Conservation (phyloP, 257 asterid species). For the Linderniella brevidens region DNA sequence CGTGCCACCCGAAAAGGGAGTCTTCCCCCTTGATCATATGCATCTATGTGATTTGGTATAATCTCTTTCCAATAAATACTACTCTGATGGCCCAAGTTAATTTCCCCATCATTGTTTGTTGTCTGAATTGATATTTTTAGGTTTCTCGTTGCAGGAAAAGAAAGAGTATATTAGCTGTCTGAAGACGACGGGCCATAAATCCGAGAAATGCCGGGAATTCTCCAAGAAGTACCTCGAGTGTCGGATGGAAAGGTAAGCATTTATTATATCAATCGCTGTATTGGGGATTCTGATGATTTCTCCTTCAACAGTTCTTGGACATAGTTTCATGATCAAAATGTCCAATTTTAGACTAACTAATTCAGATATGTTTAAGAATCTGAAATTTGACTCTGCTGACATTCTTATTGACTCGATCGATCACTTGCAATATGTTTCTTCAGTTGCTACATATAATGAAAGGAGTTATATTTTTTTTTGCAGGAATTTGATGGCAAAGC, state of each 20-base stretch:
- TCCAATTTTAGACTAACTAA: no score
- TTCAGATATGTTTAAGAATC: no score
- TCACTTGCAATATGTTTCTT: no score
- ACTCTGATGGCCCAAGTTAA: constrained; percentile 6
- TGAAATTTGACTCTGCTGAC: no score
- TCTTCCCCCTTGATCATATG: constrained; percentile 88
- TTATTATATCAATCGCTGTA: neutral
- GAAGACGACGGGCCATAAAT: constrained; percentile 56
- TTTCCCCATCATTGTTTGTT: constrained; percentile 9
- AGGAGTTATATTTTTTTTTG: constrained; percentile 7
- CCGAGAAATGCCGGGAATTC: constrained; percentile 63
- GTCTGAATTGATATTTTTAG: constrained; percentile 8
- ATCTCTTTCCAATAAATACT: neutral
- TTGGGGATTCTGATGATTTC: no score
- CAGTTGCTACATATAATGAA: neutral
- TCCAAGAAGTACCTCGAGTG: constrained; percentile 78
- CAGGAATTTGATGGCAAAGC: constrained; percentile 98
- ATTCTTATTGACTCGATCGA: no score
- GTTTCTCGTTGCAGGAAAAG: constrained; percentile 58
- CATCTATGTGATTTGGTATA: constrained; percentile 76
- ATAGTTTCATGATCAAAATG: no score
- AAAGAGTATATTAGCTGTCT: constrained; percentile 68
- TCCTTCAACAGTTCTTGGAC: no score
- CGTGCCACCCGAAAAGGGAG: constrained; percentile 92
- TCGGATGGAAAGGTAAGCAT: constrained; percentile 79